Evolutionary conservation across 73 alveolate species (phyloP).

Genomic region (Blepharisma japonicum): DNA sequence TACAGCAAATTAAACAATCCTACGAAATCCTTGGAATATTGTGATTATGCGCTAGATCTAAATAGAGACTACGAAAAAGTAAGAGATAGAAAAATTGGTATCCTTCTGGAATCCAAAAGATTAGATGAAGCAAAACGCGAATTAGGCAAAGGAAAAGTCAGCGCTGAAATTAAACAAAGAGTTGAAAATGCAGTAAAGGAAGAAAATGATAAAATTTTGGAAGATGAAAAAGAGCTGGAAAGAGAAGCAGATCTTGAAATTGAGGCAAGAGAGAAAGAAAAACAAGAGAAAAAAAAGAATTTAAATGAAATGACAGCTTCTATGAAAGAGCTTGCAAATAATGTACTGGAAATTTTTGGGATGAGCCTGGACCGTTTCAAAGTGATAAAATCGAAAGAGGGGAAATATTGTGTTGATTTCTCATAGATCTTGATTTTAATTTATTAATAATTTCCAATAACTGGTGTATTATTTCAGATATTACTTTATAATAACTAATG

Average conservation of each 20-base stretch:
- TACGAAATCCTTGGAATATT: conserved; percentile 36
- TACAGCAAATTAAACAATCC: conserved; percentile 23
- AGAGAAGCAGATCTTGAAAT: neutral
- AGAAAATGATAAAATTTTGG: no score
- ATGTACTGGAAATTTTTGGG: conserved; percentile 47
- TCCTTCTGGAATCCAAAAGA: neutral
- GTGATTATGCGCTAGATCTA: conserved; percentile 37
- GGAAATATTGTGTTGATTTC: conserved; percentile 44
- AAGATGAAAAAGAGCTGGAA: no score
- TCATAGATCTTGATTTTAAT: neutral
- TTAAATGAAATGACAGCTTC: conserved; percentile 33
- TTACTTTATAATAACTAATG: no score
- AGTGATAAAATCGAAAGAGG: conserved; percentile 40
- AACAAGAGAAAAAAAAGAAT: conserved; percentile 19
- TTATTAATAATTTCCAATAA: no score
- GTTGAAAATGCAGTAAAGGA: neutral
- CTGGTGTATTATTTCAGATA: no score
- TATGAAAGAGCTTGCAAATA: conserved; percentile 46
- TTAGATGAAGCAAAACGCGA: neutral
- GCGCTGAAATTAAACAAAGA: neutral
- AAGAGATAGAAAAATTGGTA: conserved; percentile 31
- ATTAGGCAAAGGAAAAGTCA: neutral
- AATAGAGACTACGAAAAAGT: conserved; percentile 52
- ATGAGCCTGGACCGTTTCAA: conserved; percentile 46
- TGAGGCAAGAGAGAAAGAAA: conserved; percentile 25